phyloP scores from a whole-genome alignment of 805 yeast genomes.

The Candida broadrunensis region DNA sequence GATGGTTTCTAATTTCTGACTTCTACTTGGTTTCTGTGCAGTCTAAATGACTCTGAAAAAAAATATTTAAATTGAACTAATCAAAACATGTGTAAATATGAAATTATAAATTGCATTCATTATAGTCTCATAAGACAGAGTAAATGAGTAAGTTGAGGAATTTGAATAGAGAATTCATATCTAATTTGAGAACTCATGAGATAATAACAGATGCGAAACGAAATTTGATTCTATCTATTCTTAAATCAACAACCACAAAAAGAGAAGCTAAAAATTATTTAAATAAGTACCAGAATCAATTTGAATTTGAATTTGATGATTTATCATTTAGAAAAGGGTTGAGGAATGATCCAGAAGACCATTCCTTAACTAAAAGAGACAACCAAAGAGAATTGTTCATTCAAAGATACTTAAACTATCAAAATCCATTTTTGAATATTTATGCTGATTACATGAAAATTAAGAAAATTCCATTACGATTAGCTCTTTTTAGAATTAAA shows the following conservation, averaged over 20 bases:
- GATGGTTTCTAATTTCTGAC: too few species aligned
- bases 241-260: constrained; percentile 89
- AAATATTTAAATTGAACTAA: neutral
- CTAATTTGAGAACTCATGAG: constrained; percentile 33
- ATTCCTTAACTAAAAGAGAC: constrained; percentile 15
- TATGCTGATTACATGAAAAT: constrained; percentile 33
- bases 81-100: too few species aligned
- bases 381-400: constrained; percentile 30
- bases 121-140: neutral
- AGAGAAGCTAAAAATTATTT: constrained; percentile 85
- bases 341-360: constrained; percentile 13
- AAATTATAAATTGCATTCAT: too few species aligned
- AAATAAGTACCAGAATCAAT: constrained; percentile 58
- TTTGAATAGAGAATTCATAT: constrained; percentile 29
- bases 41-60: neutral
- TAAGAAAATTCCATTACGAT: constrained; percentile 42
- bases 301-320: constrained; percentile 27
- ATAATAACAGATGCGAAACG: constrained; percentile 47
- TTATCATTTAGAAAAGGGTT: constrained; percentile 8
- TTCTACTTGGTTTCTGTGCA: neutral
- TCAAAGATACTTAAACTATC: constrained; percentile 27
- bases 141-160: constrained; percentile 27
- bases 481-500: constrained; percentile 57
- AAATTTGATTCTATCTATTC: constrained; percentile 76
- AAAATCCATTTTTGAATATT: constrained; percentile 31